A percentile compares a stretch with the other conserved stretches of the same genome.
Conservation (phyloP, 257 asterid genomes). For the Gentiana macrophylla region DNA sequence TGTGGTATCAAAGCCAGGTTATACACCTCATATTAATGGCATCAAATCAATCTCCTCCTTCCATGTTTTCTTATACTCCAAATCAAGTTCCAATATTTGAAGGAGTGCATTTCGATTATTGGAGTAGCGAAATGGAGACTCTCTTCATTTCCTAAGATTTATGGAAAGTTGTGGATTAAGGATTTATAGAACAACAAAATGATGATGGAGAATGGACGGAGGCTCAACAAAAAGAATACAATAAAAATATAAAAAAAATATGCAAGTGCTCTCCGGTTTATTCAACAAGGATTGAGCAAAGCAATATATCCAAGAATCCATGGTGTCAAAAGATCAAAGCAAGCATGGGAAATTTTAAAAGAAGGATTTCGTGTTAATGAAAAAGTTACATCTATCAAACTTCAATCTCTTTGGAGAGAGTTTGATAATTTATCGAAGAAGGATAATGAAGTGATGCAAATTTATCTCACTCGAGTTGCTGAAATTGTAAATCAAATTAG, state of each 20-base stretch:
- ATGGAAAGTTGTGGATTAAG: conserved; percentile 1
- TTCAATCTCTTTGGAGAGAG: conserved; percentile 5
- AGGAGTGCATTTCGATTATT: too few species aligned
- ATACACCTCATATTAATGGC: too few species aligned
- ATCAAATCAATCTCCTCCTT: too few species aligned
- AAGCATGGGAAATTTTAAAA: conserved; percentile 1
- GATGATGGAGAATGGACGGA: neutral
- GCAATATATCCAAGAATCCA: too few species aligned
- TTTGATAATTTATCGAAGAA: conserved; percentile 3
- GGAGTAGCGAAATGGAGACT: neutral
- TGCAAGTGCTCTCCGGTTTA: neutral
- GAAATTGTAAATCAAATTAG: neutral
- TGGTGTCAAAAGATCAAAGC: neutral
- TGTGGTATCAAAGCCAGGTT: too few species aligned
- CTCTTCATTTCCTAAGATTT: neutral
- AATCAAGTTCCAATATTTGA: too few species aligned
- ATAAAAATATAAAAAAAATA: neutral
- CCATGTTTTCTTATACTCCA: too few species aligned
- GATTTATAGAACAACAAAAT: neutral
- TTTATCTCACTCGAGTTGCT: too few species aligned
- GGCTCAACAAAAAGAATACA: neutral
- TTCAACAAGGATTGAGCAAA: neutral
- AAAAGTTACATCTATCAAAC: neutral
- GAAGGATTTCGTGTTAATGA: conserved; percentile 2
- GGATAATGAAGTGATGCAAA: neutral